Base-by-base conservation (phyloP, 2,329 filamentous ascomycete genomes). In the Penicillium sp. region DNA sequence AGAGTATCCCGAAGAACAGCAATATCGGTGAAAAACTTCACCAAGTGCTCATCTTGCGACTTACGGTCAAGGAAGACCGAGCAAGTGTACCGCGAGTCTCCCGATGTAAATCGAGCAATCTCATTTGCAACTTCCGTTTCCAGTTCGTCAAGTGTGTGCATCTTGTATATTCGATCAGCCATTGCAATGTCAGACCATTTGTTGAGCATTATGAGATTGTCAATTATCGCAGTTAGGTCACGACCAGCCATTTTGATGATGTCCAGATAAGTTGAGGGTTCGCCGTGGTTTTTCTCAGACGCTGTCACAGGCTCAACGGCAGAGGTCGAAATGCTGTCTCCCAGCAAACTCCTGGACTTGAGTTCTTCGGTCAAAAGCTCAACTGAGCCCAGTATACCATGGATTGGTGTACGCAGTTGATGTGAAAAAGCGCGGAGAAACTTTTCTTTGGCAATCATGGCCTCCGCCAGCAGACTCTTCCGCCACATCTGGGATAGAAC, bases 101-200 rank as follows among this genome's bases (percentile, higher is more conserved):
- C 47, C 18, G 25, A 24, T 6, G n/a, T 39, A 1, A 43, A 11
- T n/a, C 49, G 49, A 3, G 39, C 3, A 8, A 52, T 27, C 11
- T 41, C 44, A 1, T 25, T 42, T 13, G 4, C 28, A 9, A 52
- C 25, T 27, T 45, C 47, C 2, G 38, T 39, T 39, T 54, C 52
- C 6, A 54, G 49, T 12, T 52, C 37, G 3, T 44, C 26, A 13
- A 44, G 6, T 1, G 42, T 44, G 24, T 44, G 42, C 42, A 41
- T 39, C n/a, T 29, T 25, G 26, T 50, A 48, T 5, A 52, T 35
- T 1, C 53, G 49, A 3, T 56, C 47, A 25, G n/a, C 35, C 13
- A 43, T 44, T 6, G 53, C 53, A n/a, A 54, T 53, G 24, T 56
- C 53, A 1, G 45, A 25, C 53, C 53, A 56, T 24, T 46, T 39